These are phyloP conservation scores for Globisporangium camurandrum DNA, from an alignment of 352 stramenopile genomes.

Conservation along the genomic window DNA sequence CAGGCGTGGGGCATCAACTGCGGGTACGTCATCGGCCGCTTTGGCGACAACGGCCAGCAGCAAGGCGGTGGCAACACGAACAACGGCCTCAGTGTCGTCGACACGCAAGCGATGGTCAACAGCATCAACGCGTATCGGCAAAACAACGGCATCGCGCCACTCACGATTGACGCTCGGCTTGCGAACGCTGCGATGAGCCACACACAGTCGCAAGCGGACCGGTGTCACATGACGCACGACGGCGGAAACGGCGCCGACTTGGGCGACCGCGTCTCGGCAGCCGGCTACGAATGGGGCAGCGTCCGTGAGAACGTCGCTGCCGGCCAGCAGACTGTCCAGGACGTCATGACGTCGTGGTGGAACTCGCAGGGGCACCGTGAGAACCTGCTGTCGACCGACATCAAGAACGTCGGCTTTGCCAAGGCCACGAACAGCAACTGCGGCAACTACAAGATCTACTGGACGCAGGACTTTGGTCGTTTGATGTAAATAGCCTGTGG, in stretches of 20 bases:
- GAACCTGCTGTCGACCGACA: conserved; percentile 28
- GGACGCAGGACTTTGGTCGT: conserved; percentile 15
- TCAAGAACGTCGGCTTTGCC: conserved; percentile 11
- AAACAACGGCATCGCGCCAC: conserved; percentile 22
- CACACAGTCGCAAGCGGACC: conserved; percentile 31
- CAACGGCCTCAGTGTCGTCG: conserved; percentile 26
- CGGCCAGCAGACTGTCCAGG: conserved; percentile 24
- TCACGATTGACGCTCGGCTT: conserved; percentile 34
- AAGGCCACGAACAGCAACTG: conserved; percentile 11
- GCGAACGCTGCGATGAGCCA: conserved; percentile 27
- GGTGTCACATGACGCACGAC: conserved; percentile 40
- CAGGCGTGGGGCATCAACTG: conserved; percentile 18
- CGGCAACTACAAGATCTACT: conserved; percentile 13
- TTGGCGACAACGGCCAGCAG: conserved; percentile 13
- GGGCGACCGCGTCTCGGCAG: conserved; percentile 25
- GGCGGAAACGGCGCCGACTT: conserved; percentile 27
- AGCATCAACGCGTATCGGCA: conserved; percentile 43
- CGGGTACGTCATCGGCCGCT: conserved; percentile 34
- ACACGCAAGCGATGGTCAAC: conserved; percentile 34
- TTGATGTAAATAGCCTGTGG: no score
- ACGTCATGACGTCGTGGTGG: conserved; percentile 46
- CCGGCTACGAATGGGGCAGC: conserved; percentile 32
- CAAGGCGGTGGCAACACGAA: conserved; percentile 5
- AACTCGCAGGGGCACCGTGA: conserved; percentile 35
- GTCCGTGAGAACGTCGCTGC: conserved; percentile 49